Evolutionary conservation across 352 stramenopile species (phyloP).

Genomic region (Globisporangium viniferum): DNA sequence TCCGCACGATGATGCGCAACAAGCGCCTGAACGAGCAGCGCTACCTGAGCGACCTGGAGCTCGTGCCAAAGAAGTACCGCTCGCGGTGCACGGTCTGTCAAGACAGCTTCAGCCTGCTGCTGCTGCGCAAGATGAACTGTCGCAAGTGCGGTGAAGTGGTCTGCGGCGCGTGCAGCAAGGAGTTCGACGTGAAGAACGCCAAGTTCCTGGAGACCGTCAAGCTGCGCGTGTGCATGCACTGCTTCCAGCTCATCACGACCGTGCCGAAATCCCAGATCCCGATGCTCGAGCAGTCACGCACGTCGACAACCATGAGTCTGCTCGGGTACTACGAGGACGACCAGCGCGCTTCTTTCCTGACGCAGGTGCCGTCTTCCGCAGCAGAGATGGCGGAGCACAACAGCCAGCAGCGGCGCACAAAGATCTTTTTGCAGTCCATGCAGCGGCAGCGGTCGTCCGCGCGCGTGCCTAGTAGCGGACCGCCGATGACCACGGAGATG

Average conservation of each 20-base stretch:
- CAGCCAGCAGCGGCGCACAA: conserved; percentile 31
- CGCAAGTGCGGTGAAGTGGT: conserved; percentile 87
- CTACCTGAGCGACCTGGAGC: conserved; percentile 76
- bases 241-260: conserved; percentile 78
- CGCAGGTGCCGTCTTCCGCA: conserved; percentile 29
- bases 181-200: conserved; percentile 66
- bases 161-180: conserved; percentile 82
- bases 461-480: conserved; percentile 10
- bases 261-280: conserved; percentile 46
- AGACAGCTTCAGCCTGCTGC: conserved; percentile 80
- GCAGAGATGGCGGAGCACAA: conserved; percentile 13
- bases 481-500: conserved; percentile 17
- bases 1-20: conserved; percentile 62
- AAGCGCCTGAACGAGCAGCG: conserved; percentile 80
- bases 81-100: conserved; percentile 70
- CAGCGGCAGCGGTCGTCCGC: conserved; percentile 18
- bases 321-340: conserved; percentile 70
- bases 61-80: conserved; percentile 81
- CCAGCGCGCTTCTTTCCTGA: conserved; percentile 55
- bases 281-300: conserved; percentile 45
- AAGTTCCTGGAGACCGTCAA: conserved; percentile 65
- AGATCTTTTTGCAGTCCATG: conserved; percentile 80
- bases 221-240: conserved; percentile 84
- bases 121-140: conserved; percentile 83
- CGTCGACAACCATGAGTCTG: conserved; percentile 57